Conservation (phyloP, 1,284 basidiomycete species). For the Pyrrhoderma lamaoense region DNA sequence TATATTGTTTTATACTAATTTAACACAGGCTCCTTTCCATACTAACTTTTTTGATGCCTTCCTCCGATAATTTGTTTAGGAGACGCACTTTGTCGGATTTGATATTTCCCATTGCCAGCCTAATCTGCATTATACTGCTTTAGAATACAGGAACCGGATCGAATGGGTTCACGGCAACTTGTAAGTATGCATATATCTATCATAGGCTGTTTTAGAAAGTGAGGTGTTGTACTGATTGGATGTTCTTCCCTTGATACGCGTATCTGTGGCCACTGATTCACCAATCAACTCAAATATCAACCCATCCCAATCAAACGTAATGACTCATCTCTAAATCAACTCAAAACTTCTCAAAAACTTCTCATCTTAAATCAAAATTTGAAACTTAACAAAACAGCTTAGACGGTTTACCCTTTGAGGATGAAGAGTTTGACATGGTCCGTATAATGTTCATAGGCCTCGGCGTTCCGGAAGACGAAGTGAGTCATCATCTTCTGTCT, state of each 20-base stretch:
- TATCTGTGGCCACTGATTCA: constrained; percentile 1
- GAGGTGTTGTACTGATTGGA: too few relatives aligned
- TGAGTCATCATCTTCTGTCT: constrained; percentile 25
- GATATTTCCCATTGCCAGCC: constrained; percentile 54
- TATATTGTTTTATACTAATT: too few relatives aligned
- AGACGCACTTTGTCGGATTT: constrained; percentile 49
- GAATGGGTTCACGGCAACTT: constrained; percentile 63
- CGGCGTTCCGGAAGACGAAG: constrained; percentile 66
- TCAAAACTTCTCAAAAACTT: too few relatives aligned
- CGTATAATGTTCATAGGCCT: constrained; percentile 55
- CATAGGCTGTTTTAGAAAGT: too few relatives aligned
- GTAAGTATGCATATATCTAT: too few relatives aligned
- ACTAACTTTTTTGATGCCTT: not conserved
- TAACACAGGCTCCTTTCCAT: too few relatives aligned
- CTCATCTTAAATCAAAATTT: too few relatives aligned
- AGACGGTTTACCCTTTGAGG: constrained; percentile 51
- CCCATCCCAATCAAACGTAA: too few relatives aligned
- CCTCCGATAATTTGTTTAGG: constrained; percentile 29
- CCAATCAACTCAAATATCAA: constrained; percentile 6
- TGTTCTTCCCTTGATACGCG: too few relatives aligned
- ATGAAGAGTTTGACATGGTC: constrained; percentile 55
- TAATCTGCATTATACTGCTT: constrained; percentile 30
- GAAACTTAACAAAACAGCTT: constrained; percentile 33
- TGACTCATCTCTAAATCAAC: too few relatives aligned
- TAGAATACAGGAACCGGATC: constrained; percentile 36